Percentiles rank a stretch among this genome's conserved stretches.
Conservation (phyloP, 2,329 filamentous ascomycete species). For the Alternaria triticina region DNA sequence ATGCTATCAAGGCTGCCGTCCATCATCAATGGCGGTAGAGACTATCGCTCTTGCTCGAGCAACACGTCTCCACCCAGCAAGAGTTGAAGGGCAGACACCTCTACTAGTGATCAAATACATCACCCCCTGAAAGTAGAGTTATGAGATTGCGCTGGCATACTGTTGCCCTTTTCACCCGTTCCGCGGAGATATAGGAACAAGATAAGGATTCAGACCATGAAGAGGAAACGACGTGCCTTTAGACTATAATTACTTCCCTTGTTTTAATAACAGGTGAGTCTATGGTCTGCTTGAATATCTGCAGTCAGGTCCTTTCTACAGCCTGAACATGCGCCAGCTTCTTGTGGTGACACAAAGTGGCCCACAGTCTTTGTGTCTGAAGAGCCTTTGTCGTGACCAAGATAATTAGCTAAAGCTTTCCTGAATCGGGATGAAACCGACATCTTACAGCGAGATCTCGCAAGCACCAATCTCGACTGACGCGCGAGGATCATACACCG, state of each 20-base stretch:
- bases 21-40: background rate
- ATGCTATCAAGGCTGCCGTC: background rate
- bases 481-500: background rate
- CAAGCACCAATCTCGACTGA: background rate
- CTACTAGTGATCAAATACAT: background rate
- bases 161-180: background rate
- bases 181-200: background rate
- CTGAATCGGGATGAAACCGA: background rate
- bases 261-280: background rate
- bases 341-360: background rate
- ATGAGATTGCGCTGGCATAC: background rate
- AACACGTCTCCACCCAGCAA: background rate
- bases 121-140: background rate
- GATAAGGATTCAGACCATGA: background rate
- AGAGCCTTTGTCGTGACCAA: background rate
- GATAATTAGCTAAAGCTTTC: background rate
- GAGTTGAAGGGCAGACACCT: background rate
- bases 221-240: background rate
- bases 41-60: background rate
- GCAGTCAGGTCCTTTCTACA: background rate
- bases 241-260: background rate
- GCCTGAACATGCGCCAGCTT: background rate
- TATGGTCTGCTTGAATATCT: background rate
- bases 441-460: background rate
- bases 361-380: background rate